Conservation (phyloP, 2,329 filamentous ascomycete genomes). For the Spiromastix sp. region DNA sequence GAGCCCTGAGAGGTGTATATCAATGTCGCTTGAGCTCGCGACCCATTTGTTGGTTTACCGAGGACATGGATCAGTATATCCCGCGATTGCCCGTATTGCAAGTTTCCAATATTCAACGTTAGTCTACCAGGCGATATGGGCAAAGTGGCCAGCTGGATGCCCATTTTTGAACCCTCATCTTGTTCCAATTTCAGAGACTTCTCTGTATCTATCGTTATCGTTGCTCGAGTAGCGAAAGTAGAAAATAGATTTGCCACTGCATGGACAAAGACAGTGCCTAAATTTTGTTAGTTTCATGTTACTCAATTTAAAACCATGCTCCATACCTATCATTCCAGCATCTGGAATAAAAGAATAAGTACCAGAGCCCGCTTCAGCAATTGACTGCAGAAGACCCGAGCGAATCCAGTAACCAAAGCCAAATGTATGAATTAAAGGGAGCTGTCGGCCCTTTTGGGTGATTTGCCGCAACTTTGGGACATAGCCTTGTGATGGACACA, state of each 20-base stretch:
- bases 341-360: slow-evolving; percentile 54
- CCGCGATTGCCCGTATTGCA: slow-evolving; percentile 53
- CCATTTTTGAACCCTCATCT: slow-evolving; percentile 16
- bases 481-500: slow-evolving; percentile 45
- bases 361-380: slow-evolving; percentile 47
- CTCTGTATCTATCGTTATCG: slow-evolving; percentile 27
- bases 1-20: slow-evolving; percentile 11
- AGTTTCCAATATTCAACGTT: slow-evolving; percentile 29
- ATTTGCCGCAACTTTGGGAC: slow-evolving; percentile 41
- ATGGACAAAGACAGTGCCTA: slow-evolving; percentile 49
- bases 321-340: slow-evolving; percentile 44
- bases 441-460: slow-evolving; percentile 28
- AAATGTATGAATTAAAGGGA: slow-evolving; percentile 39
- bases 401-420: slow-evolving; percentile 42
- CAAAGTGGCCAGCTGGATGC: slow-evolving; percentile 30
- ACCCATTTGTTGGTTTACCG: slow-evolving; percentile 10
- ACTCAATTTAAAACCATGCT: slow-evolving; percentile 3
- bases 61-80: slow-evolving; percentile 41
- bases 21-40: slow-evolving; percentile 18
- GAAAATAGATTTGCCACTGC: slow-evolving; percentile 52
- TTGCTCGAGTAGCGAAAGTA: slow-evolving; percentile 43
- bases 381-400: slow-evolving; percentile 48
- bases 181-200: slow-evolving; percentile 11
- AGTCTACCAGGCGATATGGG: slow-evolving; percentile 15
- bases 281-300: not conserved